Base-by-base conservation (phyloP, 1,139 yeast species). In the Eremothecium gossypii region DNA sequence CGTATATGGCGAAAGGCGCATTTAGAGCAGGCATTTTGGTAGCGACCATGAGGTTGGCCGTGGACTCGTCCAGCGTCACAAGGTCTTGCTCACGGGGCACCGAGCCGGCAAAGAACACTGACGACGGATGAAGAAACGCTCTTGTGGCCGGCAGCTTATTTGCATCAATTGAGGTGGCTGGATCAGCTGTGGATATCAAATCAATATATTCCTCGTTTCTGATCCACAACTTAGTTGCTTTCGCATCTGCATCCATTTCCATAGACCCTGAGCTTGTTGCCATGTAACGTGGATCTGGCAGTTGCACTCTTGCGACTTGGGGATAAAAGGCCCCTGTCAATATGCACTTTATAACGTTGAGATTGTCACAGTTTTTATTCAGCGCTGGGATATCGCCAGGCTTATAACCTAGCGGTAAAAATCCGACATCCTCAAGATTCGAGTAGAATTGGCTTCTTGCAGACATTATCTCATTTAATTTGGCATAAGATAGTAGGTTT, bases 321-420 rank as follows among this genome's bases (percentile, higher is more conserved):
- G 97, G 97, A 52, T 81, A 83, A 53, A 80, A 76, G 0, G 96
- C 73, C 2, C 95, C 94, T 0, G 94, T 79, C 20, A 87, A 64
- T 1, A 89, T 70, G 0, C 95, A 76, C 31, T 79, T 69, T 3
- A 86, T 55, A 1, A 87, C 66, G 4, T 71, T 61, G 33, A 63
- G 62, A 50, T 80, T 79, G 1, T 57, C 53, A 8, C 61, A 62
- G 49, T 83, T 80, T 46, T 76, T 65, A 55, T 80, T 78, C 45
- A 68, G 53, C 17, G 54, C 46, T 3, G 33, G 20, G 1, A 60
- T 41, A 4, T 47, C 45, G 1, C 49, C 47, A 13, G 55, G 43
- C 45, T 52, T 47, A 49, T 77, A 77, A 28, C 63, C 60, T 44
- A 76, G 53, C 0, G 86, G 80, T 34, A 84, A 62, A 53, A 89